Evolutionary conservation across 2,329 filamentous ascomycete genomes (phyloP).

Genomic region (Alternaria conjuncta): DNA sequence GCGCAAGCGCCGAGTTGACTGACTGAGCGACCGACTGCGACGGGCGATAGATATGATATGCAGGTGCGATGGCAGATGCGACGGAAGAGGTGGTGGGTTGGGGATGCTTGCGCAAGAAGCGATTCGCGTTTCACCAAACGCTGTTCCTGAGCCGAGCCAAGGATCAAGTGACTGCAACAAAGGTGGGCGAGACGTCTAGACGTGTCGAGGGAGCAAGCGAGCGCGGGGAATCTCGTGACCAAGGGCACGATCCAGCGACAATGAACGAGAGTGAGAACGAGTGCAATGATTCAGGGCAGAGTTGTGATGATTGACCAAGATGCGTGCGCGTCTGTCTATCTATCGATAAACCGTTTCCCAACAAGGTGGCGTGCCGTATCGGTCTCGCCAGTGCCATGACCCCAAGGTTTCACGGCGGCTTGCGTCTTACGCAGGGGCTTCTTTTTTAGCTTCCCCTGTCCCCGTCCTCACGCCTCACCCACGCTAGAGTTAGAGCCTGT

Average conservation of each 20-base stretch:
- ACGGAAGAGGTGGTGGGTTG: background rate
- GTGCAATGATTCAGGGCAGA: background rate
- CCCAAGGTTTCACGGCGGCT: conserved; percentile 8
- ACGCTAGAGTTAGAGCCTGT: conserved; percentile 8
- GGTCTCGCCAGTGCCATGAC: background rate
- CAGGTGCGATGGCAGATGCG: conserved; percentile 1
- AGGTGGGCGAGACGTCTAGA: conserved; percentile 5
- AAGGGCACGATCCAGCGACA: background rate
- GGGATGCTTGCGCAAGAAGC: conserved; percentile 26
- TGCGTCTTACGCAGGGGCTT: conserved; percentile 3
- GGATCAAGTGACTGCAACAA: conserved; percentile 8
- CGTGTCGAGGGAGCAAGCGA: background rate
- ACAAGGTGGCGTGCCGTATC: conserved; percentile 6
- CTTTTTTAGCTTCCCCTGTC: conserved; percentile 1
- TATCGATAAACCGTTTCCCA: conserved; percentile 5
- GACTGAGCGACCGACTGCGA: background rate
- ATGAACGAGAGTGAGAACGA: background rate
- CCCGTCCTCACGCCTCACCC: background rate
- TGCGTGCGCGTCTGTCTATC: background rate
- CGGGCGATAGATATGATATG: background rate
- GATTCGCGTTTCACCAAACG: conserved; percentile 47
- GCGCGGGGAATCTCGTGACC: background rate
- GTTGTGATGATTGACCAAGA: background rate
- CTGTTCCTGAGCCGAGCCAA: conserved; percentile 20
- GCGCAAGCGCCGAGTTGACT: background rate